Base-by-base conservation (phyloP, 441 rosid species). In the Jatropha podagrica region DNA sequence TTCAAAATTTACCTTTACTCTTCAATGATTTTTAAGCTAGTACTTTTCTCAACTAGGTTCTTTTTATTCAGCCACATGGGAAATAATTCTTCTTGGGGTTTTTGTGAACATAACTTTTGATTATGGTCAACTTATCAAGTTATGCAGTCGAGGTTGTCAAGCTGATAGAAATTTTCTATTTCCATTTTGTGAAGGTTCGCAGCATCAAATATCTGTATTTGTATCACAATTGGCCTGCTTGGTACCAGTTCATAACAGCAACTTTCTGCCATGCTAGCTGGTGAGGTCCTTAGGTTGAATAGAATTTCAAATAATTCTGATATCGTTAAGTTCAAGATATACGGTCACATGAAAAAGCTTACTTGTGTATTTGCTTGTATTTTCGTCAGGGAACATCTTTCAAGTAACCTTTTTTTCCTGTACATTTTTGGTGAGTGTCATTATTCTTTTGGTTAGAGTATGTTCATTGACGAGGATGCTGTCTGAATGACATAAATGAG, bases 331-430 rank as follows among this genome's bases (percentile, higher is more conserved):
- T 15, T 15, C 20, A 51, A 56, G 48, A 52, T 3, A 9, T 63
- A 26, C 27, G 8, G 12, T 66, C 42, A 15, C 13, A 17, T 20
- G 6, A 46, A 62, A 41, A 14, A 52, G 61, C 44, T 18, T 23
- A 60, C 18, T 6, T 17, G 61, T 32, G 13, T 5, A 9, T 32
- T 48, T 17, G 56, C 74, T 65, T 48, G 1, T 61, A 32, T 79
- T 64, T 72, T 40, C 79, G 77, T 40, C 88, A 92, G 99, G 98
- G 87, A 87, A 64, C 97, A 91, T 90, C 93, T 95, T 77, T 93
- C 99, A 12, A 93, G 98, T 91, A 93, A 95, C 82, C 97, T 95
- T 61, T 93, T 92, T 80, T 93, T 95, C 92, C 73, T 90, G 86
- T 95, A 91, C 85, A 95, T 93, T 79, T 93, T 95, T 74, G 98